phyloP scores from a whole-genome alignment of 176 grass and related monocot species.

The Bonia amplexicaulis region DNA sequence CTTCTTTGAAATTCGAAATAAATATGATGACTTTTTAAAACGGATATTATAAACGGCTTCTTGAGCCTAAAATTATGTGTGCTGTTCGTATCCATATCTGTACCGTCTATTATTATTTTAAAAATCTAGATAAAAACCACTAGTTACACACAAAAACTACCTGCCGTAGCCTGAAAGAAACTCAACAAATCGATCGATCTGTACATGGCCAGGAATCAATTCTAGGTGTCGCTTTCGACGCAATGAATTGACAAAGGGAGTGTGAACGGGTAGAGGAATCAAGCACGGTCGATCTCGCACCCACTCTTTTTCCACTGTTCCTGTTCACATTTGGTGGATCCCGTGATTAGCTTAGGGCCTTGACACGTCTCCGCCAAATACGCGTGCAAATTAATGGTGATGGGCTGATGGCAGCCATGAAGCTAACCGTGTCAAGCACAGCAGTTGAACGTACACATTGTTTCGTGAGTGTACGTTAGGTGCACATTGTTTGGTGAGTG shows the following conservation, averaged over 20 bases:
- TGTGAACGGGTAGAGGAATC: neutral
- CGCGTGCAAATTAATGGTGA: neutral
- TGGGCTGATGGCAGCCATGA: neutral
- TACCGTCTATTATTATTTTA: too few relatives aligned
- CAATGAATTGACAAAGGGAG: neutral
- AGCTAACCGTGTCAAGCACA: neutral
- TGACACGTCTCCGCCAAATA: neutral
- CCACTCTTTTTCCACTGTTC: neutral
- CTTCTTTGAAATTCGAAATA: too few relatives aligned
- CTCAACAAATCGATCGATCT: too few relatives aligned
- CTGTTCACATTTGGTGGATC: neutral
- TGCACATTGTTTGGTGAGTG: too few relatives aligned
- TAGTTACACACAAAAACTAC: too few relatives aligned
- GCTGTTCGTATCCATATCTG: fast-evolving
- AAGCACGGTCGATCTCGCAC: too few relatives aligned
- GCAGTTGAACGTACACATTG: too few relatives aligned
- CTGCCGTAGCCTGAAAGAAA: too few relatives aligned
- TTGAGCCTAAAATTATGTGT: fast-evolving
- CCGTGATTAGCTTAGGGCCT: neutral
- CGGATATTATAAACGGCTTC: fast-evolving
- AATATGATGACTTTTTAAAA: fast-evolving
- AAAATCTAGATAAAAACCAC: fast-evolving
- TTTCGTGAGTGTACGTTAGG: too few relatives aligned
- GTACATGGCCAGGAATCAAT: neutral
- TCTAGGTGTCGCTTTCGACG: neutral